phyloP scores from a whole-genome alignment of 805 yeast species.

The Sporopachydermia quercuum region DNA sequence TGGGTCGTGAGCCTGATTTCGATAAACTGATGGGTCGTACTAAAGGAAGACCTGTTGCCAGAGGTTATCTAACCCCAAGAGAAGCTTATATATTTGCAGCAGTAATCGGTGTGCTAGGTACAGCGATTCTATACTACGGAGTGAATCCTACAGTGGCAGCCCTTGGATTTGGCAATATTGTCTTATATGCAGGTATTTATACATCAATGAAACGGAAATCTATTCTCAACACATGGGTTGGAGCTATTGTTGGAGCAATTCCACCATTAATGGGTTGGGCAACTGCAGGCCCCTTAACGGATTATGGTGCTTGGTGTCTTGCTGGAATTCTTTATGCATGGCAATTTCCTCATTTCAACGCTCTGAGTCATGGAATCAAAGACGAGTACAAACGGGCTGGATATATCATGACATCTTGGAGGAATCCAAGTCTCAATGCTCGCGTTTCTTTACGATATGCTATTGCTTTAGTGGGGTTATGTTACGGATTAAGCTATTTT shows the following conservation, averaged over 20 bases:
- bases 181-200: constrained; percentile 77
- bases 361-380: constrained; percentile 76
- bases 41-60: constrained; percentile 75
- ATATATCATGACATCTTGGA: constrained; percentile 94
- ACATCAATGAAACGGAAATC: constrained; percentile 79
- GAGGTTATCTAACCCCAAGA: constrained; percentile 56
- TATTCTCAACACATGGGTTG: constrained; percentile 93
- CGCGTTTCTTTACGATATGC: constrained; percentile 87
- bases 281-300: constrained; percentile 59
- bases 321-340: constrained; percentile 87
- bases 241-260: constrained; percentile 96
- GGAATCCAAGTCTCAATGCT: constrained; percentile 82
- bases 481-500: constrained; percentile 65
- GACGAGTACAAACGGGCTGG: constrained; percentile 88
- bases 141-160: constrained; percentile 76
- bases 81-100: constrained; percentile 80
- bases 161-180: constrained; percentile 70
- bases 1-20: constrained; percentile 90
- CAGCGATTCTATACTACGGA: constrained; percentile 52
- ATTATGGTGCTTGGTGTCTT: constrained; percentile 92
- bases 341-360: constrained; percentile 97
- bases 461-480: constrained; percentile 83
- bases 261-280: constrained; percentile 99
- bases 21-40: constrained; percentile 85
- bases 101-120: constrained; percentile 56